phyloP scores from a whole-genome alignment of 1,139 yeast species.

The Arxiozyma telluris region DNA sequence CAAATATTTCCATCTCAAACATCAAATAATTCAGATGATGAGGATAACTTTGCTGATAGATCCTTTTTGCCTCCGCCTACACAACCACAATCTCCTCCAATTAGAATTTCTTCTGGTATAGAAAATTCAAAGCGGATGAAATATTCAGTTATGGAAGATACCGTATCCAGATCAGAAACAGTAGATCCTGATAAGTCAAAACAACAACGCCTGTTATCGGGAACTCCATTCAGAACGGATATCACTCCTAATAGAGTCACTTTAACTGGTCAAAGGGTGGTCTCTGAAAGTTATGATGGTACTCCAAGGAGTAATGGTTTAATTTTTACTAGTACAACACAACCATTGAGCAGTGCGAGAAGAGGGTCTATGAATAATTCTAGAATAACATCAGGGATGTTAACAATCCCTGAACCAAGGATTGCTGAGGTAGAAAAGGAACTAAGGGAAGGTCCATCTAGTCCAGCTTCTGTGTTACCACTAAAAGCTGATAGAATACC shows the following conservation, averaged over 20 bases:
- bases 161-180: constrained; percentile 31
- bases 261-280: constrained; percentile 27
- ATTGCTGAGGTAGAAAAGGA: constrained; percentile 34
- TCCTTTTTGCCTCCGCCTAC: constrained; percentile 31
- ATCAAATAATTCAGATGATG: constrained; percentile 25
- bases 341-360: constrained; percentile 4
- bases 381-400: constrained; percentile 64
- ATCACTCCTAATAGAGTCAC: constrained; percentile 30
- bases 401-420: constrained; percentile 37
- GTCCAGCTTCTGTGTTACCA: constrained; percentile 29
- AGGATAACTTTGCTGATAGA: constrained; percentile 22
- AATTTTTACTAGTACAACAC: constrained; percentile 8
- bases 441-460: constrained; percentile 29
- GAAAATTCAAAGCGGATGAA: constrained; percentile 23
- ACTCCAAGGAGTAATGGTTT: constrained; percentile 7
- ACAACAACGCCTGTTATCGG: constrained; percentile 27
- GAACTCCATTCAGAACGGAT: constrained; percentile 23
- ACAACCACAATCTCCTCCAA: constrained; percentile 32
- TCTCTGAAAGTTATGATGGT: constrained; percentile 19
- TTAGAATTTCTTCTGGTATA: constrained; percentile 31
- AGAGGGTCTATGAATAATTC: constrained; percentile 11
- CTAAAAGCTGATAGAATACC: constrained; percentile 29
- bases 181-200: constrained; percentile 32
- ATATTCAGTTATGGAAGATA: constrained; percentile 22
- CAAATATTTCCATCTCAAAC: constrained; percentile 31